Base-by-base conservation (phyloP, 129 eudicot species). In the Lonicera japonica region DNA sequence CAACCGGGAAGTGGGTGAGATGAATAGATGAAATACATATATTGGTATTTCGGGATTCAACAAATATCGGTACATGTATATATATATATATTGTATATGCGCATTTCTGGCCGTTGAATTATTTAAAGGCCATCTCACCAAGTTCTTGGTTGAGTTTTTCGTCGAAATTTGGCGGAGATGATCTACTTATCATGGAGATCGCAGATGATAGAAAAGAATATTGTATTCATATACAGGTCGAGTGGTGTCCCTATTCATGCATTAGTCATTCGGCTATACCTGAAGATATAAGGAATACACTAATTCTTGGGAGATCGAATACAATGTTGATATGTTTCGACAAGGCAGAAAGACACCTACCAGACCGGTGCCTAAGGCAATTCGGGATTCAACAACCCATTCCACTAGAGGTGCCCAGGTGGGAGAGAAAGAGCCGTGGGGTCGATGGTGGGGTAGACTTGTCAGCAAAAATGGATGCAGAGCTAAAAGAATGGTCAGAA, bases 391-490 rank as follows among this genome's bases (percentile, higher is more conserved):
- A 68, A 58, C 98, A 91, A 64, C 86, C 84, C 4, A 74, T 91
- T 46, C 98, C 98, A 36, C 92, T 78, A 40, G 95, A 86, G 66
- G 96, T 91, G 47, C 84, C 74, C 41, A 73, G 77, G 63, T 91
- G 98, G 98, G 98, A 91, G 66, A 82, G 98, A 62, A 91, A 91
- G 78, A 91, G 84, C 60, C 98, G 98, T 50, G 98, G 98, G 43
- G 98, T 91, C 16, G 98, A 91, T 78, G 98, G 98, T 2, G 98
- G 98, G 34, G 88, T 91, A 15, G 94, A 89, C 72, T 74, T 88
- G 57, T 82, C 94, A 0, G 75, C 60, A 4, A 88, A 88, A 77
- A 88, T 88, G 96, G 96, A 82, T 67, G 13, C 87, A 0, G 96
- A 89, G 73, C 76, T 89, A 18, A 73, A 65, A 53, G 96, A 89